Evolutionary conservation across 2,329 filamentous ascomycete genomes (phyloP).

Genomic region (Gnomoniopsis smithogilvyi): DNA sequence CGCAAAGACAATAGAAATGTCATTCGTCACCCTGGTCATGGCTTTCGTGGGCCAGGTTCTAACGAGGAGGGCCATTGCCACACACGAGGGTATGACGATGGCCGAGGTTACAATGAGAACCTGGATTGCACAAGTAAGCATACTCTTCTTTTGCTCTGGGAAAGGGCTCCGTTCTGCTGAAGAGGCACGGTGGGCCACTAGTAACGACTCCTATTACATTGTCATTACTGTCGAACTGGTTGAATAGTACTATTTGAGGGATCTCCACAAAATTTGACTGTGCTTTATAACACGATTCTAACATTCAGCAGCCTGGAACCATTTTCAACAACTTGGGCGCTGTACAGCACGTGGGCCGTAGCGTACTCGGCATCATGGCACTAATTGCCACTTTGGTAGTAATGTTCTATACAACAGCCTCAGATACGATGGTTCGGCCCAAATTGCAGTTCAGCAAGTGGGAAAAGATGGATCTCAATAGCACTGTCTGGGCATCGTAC

Average conservation of each 20-base stretch:
- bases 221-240: too few species aligned
- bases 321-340: conserved; percentile 67
- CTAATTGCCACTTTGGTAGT: conserved; percentile 63
- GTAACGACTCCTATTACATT: too few species aligned
- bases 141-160: background rate
- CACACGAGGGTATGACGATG: conserved; percentile 64
- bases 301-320: conserved; percentile 60
- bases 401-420: conserved; percentile 74
- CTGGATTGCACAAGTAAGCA: conserved; percentile 54
- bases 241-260: too few species aligned
- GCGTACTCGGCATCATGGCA: conserved; percentile 61
- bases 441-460: conserved; percentile 60
- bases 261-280: background rate
- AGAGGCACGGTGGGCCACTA: too few species aligned
- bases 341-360: conserved; percentile 60
- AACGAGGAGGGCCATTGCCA: conserved; percentile 64
- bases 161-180: too few species aligned
- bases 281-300: too few species aligned
- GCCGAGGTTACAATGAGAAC: conserved; percentile 75
- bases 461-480: conserved; percentile 47
- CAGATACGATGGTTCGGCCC: conserved; percentile 71
- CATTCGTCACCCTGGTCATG: conserved; percentile 75
- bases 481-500: conserved; percentile 58
- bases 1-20: conserved; percentile 74
- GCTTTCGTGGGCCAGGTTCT: conserved; percentile 72